Evolutionary conservation across 192 early-diverging fungal species (phyloP), one percentile per base, ranked within the genome.

Genomic region (Backusella psychrophila): DNA sequence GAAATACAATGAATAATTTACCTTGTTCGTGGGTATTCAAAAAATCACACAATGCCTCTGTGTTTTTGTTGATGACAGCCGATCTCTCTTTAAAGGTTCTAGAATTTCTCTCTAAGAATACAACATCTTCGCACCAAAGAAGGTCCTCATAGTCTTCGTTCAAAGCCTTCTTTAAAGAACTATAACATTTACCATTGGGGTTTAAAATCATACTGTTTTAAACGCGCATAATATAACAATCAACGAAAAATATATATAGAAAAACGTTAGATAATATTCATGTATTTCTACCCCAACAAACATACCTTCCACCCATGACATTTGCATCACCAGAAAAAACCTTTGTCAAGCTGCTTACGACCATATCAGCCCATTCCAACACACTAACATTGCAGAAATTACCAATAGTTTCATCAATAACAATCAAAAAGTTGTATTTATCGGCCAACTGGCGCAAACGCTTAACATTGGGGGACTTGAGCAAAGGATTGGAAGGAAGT

Each of bases 31-130:
- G 94, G 11, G 82, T 53, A 0, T 56, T 75, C 77, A 98, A 82
- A 44, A 85, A 88, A 69, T 94, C 93, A 49, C 91, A 94, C 34
- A 98, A 79, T 4, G 81, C 85, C 79, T 96, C 93, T 9, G 96
- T 90, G 73, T 91, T 97, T 66, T 80, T 72, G 81, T 98, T 96
- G 80, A 98, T 95, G 14, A 74, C 83, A 5, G 75, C 66, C 26
- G 94, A 93, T 33, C 97, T 89, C 19, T 88, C 83, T 39, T 87
- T 83, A 85, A 97, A 98, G 31, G 85, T 92, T 68, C 97, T 86
- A 23, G 96, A 98, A 85, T 99, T 99, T 72, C 96, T 88, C 81
- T 99, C 97, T 73, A 99, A 87, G 73, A 97, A 96, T 26, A 99
- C 84, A n/a, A 94, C 94, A 80, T 99, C 97, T 77, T 96, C 95